Base-by-base conservation (phyloP, 495 filamentous ascomycete genomes). In the Aspergillus cavernicola region DNA sequence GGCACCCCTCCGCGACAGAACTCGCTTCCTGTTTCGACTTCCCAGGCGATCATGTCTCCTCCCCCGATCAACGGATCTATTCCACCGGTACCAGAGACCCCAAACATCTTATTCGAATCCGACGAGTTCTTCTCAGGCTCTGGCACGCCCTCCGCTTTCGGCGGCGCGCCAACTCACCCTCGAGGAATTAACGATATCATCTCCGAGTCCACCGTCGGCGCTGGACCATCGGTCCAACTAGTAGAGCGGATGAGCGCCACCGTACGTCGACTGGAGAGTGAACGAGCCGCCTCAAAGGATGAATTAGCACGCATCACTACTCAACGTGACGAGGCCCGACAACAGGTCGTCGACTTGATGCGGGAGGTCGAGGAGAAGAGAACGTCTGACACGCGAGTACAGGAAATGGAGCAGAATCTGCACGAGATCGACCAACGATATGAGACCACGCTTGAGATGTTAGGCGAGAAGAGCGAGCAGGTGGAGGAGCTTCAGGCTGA, bases 201-300 rank as follows among this genome's bases (percentile, higher is more conserved):
- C 26, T 93, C 88, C 12, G 89, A 89, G 15, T 93, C 89, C 2
- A 95, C 93, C 6, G 83, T 87, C 16, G 91, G 84, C 6, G 89
- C 93, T 0, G 93, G 93, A 0, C 93, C 93, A 4, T 92, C 88
- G 3, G 92, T 99, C 3, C 93, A 97, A 67, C 80, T 99, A 0
- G 90, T 99, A 5, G 93, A 97, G 68, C 86, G 95, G 38, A 96
- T 99, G 92, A 90, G 85, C 56, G 88, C 92, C 31, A 87, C 90
- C 1, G 89, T 99, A 19, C 86, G 93, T 23, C 82, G 92, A 4
- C 75, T 98, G 0, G 95, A 97, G 64, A 89, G 85, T 54, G 95
- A 97, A 61, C 92, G 92, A 59, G 86, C 90, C 15, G 86, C 85
- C 4, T 81, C 81, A 19, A 86, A 86, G 63, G 93, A 97, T 58